phyloP scores from a whole-genome alignment of 345 rosid genomes.

The Microcos paniculata region DNA sequence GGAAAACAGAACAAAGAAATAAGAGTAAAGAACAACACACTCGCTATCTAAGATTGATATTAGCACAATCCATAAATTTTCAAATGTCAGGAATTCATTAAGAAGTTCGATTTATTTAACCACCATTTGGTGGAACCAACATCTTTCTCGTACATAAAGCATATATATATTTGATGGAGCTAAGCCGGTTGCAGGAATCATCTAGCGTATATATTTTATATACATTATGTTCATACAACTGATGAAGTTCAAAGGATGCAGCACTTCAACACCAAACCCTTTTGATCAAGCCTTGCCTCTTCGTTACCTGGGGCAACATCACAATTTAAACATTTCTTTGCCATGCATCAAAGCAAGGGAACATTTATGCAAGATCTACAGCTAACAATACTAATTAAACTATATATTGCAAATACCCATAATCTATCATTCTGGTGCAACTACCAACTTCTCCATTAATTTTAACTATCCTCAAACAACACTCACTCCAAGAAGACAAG shows the following conservation, averaged over 20 bases:
- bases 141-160: slow-evolving; percentile 26
- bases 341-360: neutral
- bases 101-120: slow-evolving; percentile 33
- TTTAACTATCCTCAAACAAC: neutral
- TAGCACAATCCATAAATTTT: slow-evolving; percentile 6
- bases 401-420: neutral
- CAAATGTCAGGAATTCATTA: slow-evolving; percentile 10
- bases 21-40: neutral
- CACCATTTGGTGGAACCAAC: slow-evolving; percentile 26
- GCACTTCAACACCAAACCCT: slow-evolving; percentile 72
- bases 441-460: neutral
- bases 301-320: slow-evolving; percentile 65
- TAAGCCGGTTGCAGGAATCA: slow-evolving; percentile 28
- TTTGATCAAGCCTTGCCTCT: slow-evolving; percentile 80
- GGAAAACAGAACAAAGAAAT: neutral
- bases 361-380: neutral
- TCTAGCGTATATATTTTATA: slow-evolving; percentile 27
- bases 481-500: neutral
- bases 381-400: neutral
- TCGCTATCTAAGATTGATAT: neutral
- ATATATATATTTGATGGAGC: slow-evolving; percentile 13
- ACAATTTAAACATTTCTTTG: neutral
- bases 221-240: slow-evolving; percentile 31
- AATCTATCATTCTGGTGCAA: neutral
- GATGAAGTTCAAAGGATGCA: slow-evolving; percentile 56